Base-by-base conservation (phyloP, 441 rosid genomes). In the Adansonia gregorii region DNA sequence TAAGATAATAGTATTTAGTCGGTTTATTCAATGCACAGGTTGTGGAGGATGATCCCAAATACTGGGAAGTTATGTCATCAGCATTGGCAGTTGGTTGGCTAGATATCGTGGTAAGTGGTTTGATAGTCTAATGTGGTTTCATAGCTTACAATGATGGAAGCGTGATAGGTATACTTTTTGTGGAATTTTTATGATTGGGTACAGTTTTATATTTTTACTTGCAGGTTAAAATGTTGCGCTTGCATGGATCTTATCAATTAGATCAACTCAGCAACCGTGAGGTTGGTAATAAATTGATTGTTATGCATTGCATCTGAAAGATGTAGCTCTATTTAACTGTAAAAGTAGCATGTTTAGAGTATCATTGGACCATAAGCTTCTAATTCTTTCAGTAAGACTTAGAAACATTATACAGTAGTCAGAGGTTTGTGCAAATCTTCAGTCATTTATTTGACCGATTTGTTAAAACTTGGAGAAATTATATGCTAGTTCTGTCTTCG, bases 21-120 rank as follows among this genome's bases (percentile, higher is more conserved):
- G 27, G 77, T 49, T 79, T 71, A 56, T 76, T 77, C 20, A 75
- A 20, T 84, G 80, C 85, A 35, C 39, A 96, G 99, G 91, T 83
- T 22, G 79, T 92, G 73, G 98, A 94, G 87, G 94, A 94, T 81
- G 86, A 90, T 83, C 86, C 92, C 51, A 88, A 81, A 82, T 96
- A 90, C 78, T 96, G 99, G 99, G 94, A 88, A 82, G 92, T 89
- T 67, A 85, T 92, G 84, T 82, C 91, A 61, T 93, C 98, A 46
- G 94, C 91, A 46, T 78, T 94, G 45, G 93, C 98, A 63, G 90
- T 94, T 85, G 99, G 99, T 76, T 96, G 98, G 98, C 87, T 92
- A 66, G 95, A 94, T 80, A 94, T 91, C 67, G 97, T 89, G 88
- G 97, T 96, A 75, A 66, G 94, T 82, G 31, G 64, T 74, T 39